Evolutionary conservation across 2,329 filamentous ascomycete genomes (phyloP).

Genomic region (Neoscytalidium dimidiatum): DNA sequence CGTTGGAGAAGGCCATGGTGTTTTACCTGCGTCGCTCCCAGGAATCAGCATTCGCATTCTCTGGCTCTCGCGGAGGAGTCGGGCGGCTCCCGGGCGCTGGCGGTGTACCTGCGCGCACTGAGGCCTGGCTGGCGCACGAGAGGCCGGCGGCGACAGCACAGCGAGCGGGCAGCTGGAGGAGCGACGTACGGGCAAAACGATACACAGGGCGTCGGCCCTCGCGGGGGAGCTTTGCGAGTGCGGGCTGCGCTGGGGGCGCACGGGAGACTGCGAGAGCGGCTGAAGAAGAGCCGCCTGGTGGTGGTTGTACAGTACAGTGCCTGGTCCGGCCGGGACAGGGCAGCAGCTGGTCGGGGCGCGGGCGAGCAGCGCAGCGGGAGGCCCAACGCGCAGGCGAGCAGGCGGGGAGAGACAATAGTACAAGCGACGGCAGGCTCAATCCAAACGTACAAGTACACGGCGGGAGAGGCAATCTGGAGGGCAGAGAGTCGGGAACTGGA

Average conservation of each 20-base stretch:
- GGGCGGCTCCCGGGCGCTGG: background rate
- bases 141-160: background rate
- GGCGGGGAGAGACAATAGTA: conserved; percentile 4
- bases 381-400: background rate
- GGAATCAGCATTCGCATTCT: conserved; percentile 11
- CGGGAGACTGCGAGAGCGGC: conserved; percentile 4
- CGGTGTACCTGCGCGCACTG: conserved; percentile 6
- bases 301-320: conserved; percentile 20
- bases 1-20: conserved; percentile 65
- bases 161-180: background rate
- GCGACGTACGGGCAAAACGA: conserved; percentile 14
- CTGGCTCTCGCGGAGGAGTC: background rate
- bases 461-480: background rate
- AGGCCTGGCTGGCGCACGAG: background rate
- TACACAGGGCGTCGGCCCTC: conserved; percentile 16
- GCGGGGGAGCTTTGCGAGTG: background rate
- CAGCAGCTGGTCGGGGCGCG: conserved; percentile 17
- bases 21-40: conserved; percentile 13
- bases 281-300: conserved; percentile 15
- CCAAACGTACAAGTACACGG: conserved; percentile 12
- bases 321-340: conserved; percentile 12
- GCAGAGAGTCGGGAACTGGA: conserved; percentile 3
- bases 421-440: background rate
- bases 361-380: background rate
- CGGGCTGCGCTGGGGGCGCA: conserved; percentile 10